Percentiles rank a stretch among this genome's conserved stretches.
phyloP scores from a whole-genome alignment of 805 yeast species.

The Saturnispora dispora region DNA sequence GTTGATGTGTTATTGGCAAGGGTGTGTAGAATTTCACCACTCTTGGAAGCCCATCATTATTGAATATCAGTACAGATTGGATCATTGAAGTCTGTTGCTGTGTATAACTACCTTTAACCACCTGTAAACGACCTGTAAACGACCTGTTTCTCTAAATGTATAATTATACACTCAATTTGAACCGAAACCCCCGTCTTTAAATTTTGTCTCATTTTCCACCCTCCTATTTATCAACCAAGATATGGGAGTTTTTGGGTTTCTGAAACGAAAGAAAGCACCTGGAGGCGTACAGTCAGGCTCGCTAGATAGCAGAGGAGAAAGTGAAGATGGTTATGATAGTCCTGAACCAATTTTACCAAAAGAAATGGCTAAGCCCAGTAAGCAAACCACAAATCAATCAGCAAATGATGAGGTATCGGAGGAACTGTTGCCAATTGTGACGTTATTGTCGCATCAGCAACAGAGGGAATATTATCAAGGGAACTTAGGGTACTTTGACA shows the following conservation, averaged over 20 bases:
- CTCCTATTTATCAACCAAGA: neutral
- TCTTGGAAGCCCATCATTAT: slow-evolving; percentile 84
- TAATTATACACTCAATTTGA: neutral
- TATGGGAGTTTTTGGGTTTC: slow-evolving; percentile 6
- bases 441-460: slow-evolving; percentile 62
- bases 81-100: slow-evolving; percentile 14
- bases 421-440: slow-evolving; percentile 64
- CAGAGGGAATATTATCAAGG: slow-evolving; percentile 43
- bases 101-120: neutral
- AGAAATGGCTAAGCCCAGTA: neutral
- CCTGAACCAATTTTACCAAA: neutral
- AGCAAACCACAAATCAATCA: neutral
- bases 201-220: neutral
- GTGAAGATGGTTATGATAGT: neutral
- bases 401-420: slow-evolving; percentile 28
- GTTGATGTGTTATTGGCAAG: slow-evolving; percentile 76
- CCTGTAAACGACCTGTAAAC: neutral
- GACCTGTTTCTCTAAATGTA: neutral
- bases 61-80: slow-evolving; percentile 35
- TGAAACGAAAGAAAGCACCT: neutral
- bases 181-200: neutral
- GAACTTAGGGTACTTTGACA: slow-evolving; percentile 4
- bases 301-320: neutral
- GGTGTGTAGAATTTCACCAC: slow-evolving; percentile 88
- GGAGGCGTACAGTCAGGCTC: neutral